Evolutionary conservation across 2,329 filamentous ascomycete genomes (phyloP), one percentile per base, ranked within the genome.

Genomic region (Botrytis byssoidea): DNA sequence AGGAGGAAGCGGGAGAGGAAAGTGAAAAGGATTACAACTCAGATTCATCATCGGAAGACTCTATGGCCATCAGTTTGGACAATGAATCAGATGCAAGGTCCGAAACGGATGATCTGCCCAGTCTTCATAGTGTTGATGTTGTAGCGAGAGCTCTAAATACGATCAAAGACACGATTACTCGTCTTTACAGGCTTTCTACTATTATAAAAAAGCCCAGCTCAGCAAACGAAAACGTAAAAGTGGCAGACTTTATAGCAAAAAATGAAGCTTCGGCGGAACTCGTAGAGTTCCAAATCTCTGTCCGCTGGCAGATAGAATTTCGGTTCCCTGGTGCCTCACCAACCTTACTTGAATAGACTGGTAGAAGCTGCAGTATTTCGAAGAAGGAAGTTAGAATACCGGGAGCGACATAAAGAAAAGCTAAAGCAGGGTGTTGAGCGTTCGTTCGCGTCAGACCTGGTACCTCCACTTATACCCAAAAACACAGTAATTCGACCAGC

Each of bases 51-150:
- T 67, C 64, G 8, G 65, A 55, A 37, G 65, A 55, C n/a, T 68
- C 65, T 35, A 68, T 68, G 65, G 65, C 65, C 46, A 68, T 68
- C 55, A 68, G 65, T 14, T 68, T 68, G 46, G 65, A 68, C 9
- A 55, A 29, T 55, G 65, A 68, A 29, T 22, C 48, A 22, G 48
- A 68, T 68, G 25, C 25, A 1, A 35, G 25, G 8, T 57, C 16
- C 65, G 48, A 57, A 29, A 40, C 16, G 8, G 35, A 55, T 68
- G 48, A 57, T 29, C 2, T 9, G 7, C 25, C 25, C 46, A 29
- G 25, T 20, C 25, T 35, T 42, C 48, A 55, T 18, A 42, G 25
- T 42, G 25, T 22, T 48, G 46, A 55, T 42, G 16, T 68, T 18
- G 65, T 57, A 42, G 35, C 35, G 10, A 68, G n/a, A 25, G 65